Evolutionary conservation across 202 grass and related monocot species (phyloP), one percentile per base, ranked within the genome.

Genomic region (Schoenoplectus triqueter): DNA sequence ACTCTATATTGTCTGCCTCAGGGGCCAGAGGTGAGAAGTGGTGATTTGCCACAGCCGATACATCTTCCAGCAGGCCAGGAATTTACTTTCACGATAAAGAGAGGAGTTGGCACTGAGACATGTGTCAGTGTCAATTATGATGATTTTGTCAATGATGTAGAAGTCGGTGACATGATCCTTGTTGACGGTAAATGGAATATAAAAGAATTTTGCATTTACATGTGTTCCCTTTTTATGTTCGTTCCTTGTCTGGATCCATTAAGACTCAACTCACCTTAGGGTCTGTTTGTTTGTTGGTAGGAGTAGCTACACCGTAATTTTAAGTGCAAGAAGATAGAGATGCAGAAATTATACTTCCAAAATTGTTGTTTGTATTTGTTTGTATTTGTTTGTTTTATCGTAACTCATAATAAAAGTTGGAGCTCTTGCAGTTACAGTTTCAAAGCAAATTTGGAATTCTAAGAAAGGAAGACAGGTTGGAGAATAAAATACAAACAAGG

Each of bases 51-150:
- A 51, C 88, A 99, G 79, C 96, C 96, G 39, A 91, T 95, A 81
- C 74, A 82, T 62, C 86, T 99, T 48, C 40, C 73, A 73, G 74
- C 78, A 39, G 91, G 93, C 39, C 96, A 95, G 50, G 93, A 95
- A 17, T 99, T 94, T 86, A 95, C 91, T 20, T 99, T 99, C 81
- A 99, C 96, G 85, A 94, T 95, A 77, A 92, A 94, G 74, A 89
- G 93, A 68, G 96, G 96, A 75, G 93, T 95, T 84, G 91, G 96
- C 55, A 92, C 96, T 67, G 96, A 95, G 64, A 95, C 93, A 71
- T 99, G 93, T 90, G 93, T 99, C 56, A 99, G 96, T 84, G 96
- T 99, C 10, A 99, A 99, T 78, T 99, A 99, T 69, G 96, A 99
- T 13, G 96, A 92, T 88, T 99, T 99, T 70, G 91, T 99, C 91